phyloP scores from a whole-genome alignment of 2,329 filamentous ascomycete genomes.

The Camillea tinctor region DNA sequence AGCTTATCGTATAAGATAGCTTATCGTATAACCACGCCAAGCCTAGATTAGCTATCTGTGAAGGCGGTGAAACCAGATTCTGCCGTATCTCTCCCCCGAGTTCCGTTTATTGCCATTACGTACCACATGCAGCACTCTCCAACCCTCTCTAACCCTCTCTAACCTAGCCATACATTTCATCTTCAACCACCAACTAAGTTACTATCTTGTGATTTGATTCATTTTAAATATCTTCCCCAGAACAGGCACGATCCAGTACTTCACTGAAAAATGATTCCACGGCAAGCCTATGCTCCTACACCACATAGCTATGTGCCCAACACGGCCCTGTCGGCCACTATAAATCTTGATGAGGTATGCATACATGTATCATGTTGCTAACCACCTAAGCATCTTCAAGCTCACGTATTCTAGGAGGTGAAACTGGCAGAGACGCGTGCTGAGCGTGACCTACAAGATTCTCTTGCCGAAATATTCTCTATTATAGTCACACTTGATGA shows the following conservation, averaged over 20 bases:
- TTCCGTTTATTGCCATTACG: no score
- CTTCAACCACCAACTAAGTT: no score
- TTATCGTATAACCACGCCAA: conserved; percentile 31
- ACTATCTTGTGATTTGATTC: no score
- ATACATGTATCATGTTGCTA: conserved; percentile 3
- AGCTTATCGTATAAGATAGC: neutral
- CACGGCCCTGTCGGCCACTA: conserved; percentile 77
- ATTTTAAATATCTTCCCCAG: no score
- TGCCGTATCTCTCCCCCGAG: conserved; percentile 2
- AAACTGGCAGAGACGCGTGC: conserved; percentile 83
- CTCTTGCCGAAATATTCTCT: conserved; percentile 94
- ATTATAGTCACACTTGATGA: conserved; percentile 95
- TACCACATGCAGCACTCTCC: neutral
- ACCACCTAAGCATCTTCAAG: conserved; percentile 1
- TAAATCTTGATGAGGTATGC: conserved; percentile 85
- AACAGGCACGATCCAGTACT: no score
- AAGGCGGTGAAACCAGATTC: conserved; percentile 9
- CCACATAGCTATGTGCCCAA: conserved; percentile 91
- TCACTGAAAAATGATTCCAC: conserved; percentile 54
- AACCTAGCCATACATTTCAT: no score
- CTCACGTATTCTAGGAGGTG: conserved; percentile 65
- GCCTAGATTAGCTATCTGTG: neutral
- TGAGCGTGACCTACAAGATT: conserved; percentile 92
- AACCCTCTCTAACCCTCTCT: no score
- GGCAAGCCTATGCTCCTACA: conserved; percentile 81